phyloP scores from a whole-genome alignment of 2,329 filamentous ascomycete genomes.

The Epichloe scottii region DNA sequence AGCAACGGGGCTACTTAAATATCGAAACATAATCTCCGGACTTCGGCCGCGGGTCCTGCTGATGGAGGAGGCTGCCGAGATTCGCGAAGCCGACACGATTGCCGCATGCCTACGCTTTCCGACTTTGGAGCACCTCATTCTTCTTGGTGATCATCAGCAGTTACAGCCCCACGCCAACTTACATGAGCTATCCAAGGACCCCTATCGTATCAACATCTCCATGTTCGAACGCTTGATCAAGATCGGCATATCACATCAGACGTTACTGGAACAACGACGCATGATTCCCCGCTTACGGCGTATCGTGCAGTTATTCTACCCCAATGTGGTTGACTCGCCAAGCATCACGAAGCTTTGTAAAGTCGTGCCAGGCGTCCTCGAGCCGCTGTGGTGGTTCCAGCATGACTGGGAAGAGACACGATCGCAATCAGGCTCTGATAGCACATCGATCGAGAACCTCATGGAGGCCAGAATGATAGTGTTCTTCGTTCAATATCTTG shows the following conservation, averaged over 20 bases:
- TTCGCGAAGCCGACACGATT: slow-evolving; percentile 48
- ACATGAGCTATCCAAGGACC: slow-evolving; percentile 41
- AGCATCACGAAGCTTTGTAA: slow-evolving; percentile 18
- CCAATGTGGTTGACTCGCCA: slow-evolving; percentile 29
- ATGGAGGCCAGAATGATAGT: slow-evolving; percentile 67
- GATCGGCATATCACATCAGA: slow-evolving; percentile 49
- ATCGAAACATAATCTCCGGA: slow-evolving; percentile 55
- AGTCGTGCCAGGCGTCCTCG: slow-evolving; percentile 31
- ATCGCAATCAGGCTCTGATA: slow-evolving; percentile 46
- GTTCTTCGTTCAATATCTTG: slow-evolving; percentile 58
- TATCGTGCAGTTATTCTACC: slow-evolving; percentile 36
- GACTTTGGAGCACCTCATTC: slow-evolving; percentile 39
- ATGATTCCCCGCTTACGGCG: slow-evolving; percentile 35
- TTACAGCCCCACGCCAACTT: slow-evolving; percentile 58
- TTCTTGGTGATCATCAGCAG: slow-evolving; percentile 71
- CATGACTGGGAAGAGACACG: slow-evolving; percentile 32
- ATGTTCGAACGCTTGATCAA: slow-evolving; percentile 70
- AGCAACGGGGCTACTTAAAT: slow-evolving; percentile 71
- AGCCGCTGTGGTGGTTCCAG: slow-evolving; percentile 30
- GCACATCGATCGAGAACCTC: slow-evolving; percentile 52
- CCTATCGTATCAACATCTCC: slow-evolving; percentile 58
- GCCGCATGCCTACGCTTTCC: slow-evolving; percentile 33
- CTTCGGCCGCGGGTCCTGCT: slow-evolving; percentile 56
- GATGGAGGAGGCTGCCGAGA: slow-evolving; percentile 73
- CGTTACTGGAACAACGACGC: slow-evolving; percentile 54